Evolutionary conservation across 2,329 filamentous ascomycete species (phyloP).

Genomic region (Alternaria sp.): DNA sequence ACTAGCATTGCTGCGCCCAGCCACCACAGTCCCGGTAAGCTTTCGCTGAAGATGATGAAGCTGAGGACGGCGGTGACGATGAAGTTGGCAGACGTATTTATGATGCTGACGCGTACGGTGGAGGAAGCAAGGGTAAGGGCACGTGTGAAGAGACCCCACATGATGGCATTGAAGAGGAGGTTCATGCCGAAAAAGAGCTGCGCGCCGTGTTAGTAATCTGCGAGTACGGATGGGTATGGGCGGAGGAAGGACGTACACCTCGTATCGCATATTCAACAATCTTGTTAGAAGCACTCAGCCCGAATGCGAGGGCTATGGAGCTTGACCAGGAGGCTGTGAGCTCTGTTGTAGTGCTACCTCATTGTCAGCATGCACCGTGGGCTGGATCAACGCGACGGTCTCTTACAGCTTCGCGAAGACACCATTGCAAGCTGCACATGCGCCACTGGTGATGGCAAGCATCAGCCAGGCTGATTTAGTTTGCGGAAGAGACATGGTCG

Average conservation of each 20-base stretch:
- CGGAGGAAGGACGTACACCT: slow-evolving; percentile 54
- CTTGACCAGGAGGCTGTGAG: slow-evolving; percentile 64
- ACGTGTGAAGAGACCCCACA: slow-evolving; percentile 85
- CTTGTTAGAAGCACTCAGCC: slow-evolving; percentile 56
- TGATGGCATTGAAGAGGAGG: slow-evolving; percentile 77
- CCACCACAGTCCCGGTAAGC: slow-evolving; percentile 78
- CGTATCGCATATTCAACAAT: slow-evolving; percentile 61
- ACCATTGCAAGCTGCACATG: slow-evolving; percentile 81
- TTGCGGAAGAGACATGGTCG: slow-evolving; percentile 33
- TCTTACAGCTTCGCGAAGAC: slow-evolving; percentile 82
- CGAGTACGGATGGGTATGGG: slow-evolving; percentile 7
- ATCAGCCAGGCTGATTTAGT: slow-evolving; percentile 61
- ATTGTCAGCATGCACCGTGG: slow-evolving; percentile 15
- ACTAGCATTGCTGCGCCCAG: slow-evolving; percentile 75
- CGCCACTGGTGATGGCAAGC: slow-evolving; percentile 76
- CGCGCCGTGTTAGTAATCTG: slow-evolving; percentile 1
- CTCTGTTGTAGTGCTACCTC: slow-evolving; percentile 65
- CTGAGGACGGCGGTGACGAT: slow-evolving; percentile 78
- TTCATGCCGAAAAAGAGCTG: slow-evolving; percentile 80
- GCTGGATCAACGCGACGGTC: slow-evolving; percentile 1
- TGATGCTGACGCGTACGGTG: slow-evolving; percentile 80
- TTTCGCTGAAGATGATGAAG: slow-evolving; percentile 73
- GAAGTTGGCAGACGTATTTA: slow-evolving; percentile 85
- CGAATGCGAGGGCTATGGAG: slow-evolving; percentile 58
- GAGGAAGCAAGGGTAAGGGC: slow-evolving; percentile 77